Percentiles rank a stretch among this genome's conserved stretches.
phyloP scores from a whole-genome alignment of 108 stramenopile species.

The Mediolabrus comicus region DNA sequence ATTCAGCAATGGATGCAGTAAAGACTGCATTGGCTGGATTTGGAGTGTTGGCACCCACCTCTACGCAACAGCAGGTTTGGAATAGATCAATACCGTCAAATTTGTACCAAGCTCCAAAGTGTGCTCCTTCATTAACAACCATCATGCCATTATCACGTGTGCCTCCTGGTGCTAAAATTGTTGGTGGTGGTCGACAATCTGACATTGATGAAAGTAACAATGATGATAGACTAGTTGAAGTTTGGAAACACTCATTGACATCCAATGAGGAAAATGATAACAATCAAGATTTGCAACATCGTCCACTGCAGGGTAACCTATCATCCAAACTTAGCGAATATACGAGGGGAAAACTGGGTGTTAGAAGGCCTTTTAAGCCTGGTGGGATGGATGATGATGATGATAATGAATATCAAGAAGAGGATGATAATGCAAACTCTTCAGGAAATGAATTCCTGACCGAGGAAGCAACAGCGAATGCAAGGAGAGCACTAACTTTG shows the following conservation, averaged over 20 bases:
- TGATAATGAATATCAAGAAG: neutral
- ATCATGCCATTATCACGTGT: conserved; percentile 26
- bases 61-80: conserved; percentile 3
- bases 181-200: neutral
- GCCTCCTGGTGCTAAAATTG: conserved; percentile 38
- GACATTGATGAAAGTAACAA: neutral
- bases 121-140: conserved; percentile 23
- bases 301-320: conserved; percentile 68
- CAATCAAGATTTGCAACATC: conserved; percentile 12
- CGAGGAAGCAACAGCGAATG: conserved; percentile 47
- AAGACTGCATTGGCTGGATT: conserved; percentile 20
- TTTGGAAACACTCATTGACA: conserved; percentile 34
- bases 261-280: neutral
- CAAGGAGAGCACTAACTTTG: conserved; percentile 52
- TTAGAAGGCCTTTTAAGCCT: conserved; percentile 64
- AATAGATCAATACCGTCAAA: conserved; percentile 12
- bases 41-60: conserved; percentile 12
- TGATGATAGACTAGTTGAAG: conserved; percentile 35
- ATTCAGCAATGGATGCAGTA: conserved; percentile 13
- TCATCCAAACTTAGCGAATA: conserved; percentile 76
- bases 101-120: conserved; percentile 34
- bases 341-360: conserved; percentile 68
- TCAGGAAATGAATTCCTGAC: conserved; percentile 35
- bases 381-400: conserved; percentile 66
- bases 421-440: neutral